A percentile compares a stretch with the other conserved stretches of the same genome.
Conservation (phyloP, 2,329 filamentous ascomycete genomes). For the Hirsutella thompsonii region DNA sequence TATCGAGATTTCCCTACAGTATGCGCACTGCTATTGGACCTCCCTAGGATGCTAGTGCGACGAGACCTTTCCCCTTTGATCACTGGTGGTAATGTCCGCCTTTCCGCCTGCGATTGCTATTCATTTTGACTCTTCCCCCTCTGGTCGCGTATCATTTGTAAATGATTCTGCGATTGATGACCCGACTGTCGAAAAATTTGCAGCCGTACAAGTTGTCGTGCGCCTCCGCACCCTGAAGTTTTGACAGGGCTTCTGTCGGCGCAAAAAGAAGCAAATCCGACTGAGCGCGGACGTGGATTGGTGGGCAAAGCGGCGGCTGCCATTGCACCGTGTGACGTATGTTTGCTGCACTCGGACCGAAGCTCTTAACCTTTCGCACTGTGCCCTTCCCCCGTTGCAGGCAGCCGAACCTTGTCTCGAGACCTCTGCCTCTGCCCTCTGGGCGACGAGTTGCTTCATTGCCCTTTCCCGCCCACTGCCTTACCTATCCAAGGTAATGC, state of each 20-base stretch:
- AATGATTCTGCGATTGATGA: no score
- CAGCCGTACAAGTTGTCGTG: no score
- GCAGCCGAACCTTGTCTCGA: conserved; percentile 6
- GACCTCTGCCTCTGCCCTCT: conserved; percentile 1
- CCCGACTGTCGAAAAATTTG: no score
- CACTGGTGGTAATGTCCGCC: no score
- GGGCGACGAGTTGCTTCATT: not conserved
- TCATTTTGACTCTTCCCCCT: no score
- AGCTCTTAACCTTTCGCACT: conserved; percentile 4
- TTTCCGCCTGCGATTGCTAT: no score
- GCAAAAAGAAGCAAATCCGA: not conserved
- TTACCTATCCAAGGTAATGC: conserved; percentile 8
- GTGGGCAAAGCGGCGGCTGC: not conserved
- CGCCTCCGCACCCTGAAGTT: no score
- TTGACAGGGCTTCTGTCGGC: no score
- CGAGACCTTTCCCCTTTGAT: no score
- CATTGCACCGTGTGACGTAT: conserved; percentile 1
- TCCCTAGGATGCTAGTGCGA: not conserved
- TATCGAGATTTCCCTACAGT: not conserved
- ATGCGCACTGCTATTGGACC: not conserved
- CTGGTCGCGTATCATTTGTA: no score
- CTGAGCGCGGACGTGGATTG: not conserved
- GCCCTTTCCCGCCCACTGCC: conserved; percentile 8
- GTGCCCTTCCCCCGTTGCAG: conserved; percentile 4
- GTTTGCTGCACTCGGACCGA: not conserved